phyloP scores from a whole-genome alignment of 345 rosid species.

The Heritiera fomes region DNA sequence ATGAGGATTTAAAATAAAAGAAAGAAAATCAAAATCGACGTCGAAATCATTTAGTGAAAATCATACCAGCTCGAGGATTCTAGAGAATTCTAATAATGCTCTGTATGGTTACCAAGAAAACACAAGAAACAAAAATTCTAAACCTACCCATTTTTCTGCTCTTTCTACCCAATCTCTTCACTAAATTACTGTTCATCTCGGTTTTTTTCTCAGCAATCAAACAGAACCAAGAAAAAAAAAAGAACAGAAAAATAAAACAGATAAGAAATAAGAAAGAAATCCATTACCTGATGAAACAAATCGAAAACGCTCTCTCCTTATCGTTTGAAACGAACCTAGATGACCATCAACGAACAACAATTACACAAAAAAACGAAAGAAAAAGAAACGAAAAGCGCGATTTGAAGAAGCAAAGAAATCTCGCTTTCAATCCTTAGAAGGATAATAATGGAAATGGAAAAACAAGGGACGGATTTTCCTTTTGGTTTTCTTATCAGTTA shows the following conservation, averaged over 20 bases:
- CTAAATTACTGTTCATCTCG: not conserved
- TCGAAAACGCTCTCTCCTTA: not conserved
- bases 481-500: too few relatives aligned
- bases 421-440: not conserved
- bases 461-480: not conserved
- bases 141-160: too few relatives aligned
- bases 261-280: not conserved
- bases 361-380: not conserved
- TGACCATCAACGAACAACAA: constrained; percentile 61
- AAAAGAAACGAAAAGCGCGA: not conserved
- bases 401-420: not conserved
- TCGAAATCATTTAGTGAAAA: not conserved
- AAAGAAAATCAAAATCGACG: not conserved
- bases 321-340: constrained; percentile 37
- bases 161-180: too few relatives aligned
- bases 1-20: not conserved
- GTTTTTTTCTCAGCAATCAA: constrained; percentile 26
- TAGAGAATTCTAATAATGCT: not conserved
- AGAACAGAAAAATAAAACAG: not conserved
- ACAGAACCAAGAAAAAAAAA: constrained; percentile 7
- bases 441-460: not conserved
- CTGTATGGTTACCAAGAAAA: constrained; percentile 27
- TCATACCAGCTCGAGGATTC: not conserved
- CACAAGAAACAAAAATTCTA: not conserved
- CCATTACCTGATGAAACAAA: constrained; percentile 23